These are phyloP conservation scores for Cerrena zonata DNA, from an alignment of 1,284 basidiomycete genomes.

Conservation along the genomic window DNA sequence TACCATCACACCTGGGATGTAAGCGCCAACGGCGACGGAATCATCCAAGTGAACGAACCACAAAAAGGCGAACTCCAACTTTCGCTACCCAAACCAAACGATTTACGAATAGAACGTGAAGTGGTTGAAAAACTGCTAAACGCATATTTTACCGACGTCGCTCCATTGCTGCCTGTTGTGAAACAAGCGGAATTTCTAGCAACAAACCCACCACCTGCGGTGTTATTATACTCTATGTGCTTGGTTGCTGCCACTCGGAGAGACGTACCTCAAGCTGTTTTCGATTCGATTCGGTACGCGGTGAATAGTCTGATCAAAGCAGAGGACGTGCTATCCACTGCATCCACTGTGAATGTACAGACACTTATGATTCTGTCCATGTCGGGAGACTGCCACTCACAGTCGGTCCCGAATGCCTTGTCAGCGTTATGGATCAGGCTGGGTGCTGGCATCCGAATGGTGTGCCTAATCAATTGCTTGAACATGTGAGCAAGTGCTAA, in stretches of 20 bases:
- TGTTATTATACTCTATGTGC: slow-evolving; percentile 89
- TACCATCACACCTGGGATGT: slow-evolving; percentile 83
- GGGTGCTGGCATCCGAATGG: slow-evolving; percentile 81
- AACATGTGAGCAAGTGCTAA: not conserved
- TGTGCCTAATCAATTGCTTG: slow-evolving; percentile 27
- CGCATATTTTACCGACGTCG: slow-evolving; percentile 82
- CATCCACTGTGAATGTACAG: slow-evolving; percentile 84
- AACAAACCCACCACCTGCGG: slow-evolving; percentile 64
- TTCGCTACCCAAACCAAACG: slow-evolving; percentile 53
- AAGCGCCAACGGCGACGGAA: slow-evolving; percentile 75
- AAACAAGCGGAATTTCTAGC: slow-evolving; percentile 83
- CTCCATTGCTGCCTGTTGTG: slow-evolving; percentile 83
- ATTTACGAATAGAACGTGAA: slow-evolving; percentile 69
- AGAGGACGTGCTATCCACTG: slow-evolving; percentile 85
- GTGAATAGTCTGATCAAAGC: slow-evolving; percentile 83
- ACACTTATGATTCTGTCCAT: slow-evolving; percentile 80
- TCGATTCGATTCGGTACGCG: slow-evolving; percentile 77
- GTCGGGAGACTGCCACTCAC: slow-evolving; percentile 75
- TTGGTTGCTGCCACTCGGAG: slow-evolving; percentile 83
- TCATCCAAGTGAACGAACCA: slow-evolving; percentile 79
- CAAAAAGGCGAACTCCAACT: slow-evolving; percentile 47
- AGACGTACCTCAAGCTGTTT: slow-evolving; percentile 77
- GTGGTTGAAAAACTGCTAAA: slow-evolving; percentile 82
- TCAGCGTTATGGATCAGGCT: slow-evolving; percentile 74
- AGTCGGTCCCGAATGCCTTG: slow-evolving; percentile 69